Percentiles rank a stretch among this genome's conserved stretches.
Conservation (phyloP, 2,329 filamentous ascomycete species). For the Bertia moriformis region DNA sequence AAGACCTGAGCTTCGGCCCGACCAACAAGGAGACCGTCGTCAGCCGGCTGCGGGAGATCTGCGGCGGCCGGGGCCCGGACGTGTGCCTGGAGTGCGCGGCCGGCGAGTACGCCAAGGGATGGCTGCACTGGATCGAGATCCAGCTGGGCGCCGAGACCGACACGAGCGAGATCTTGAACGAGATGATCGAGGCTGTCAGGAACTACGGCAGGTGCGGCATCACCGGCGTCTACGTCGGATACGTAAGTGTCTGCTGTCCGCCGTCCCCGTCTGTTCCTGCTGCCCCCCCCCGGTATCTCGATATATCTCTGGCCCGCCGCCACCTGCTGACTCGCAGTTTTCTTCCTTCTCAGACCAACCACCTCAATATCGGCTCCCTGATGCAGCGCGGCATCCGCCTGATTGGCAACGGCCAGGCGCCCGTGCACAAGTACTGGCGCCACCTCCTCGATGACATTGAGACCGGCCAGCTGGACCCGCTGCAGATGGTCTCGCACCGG, state of each 20-base stretch:
- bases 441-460: conserved; percentile 57
- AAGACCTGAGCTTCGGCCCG: conserved; percentile 49
- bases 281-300: too few relatives aligned
- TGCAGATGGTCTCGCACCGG: conserved; percentile 71
- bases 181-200: conserved; percentile 62
- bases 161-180: conserved; percentile 66
- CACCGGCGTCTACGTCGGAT: conserved; percentile 55
- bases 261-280: too few relatives aligned
- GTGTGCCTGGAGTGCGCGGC: conserved; percentile 55
- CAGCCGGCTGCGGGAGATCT: conserved; percentile 49
- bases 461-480: conserved; percentile 54
- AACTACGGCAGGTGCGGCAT: conserved; percentile 64
- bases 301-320: too few relatives aligned
- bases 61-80: conserved; percentile 59
- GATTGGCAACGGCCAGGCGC: conserved; percentile 51
- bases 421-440: conserved; percentile 75
- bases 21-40: conserved; percentile 47
- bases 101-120: conserved; percentile 46
- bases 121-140: conserved; percentile 43
- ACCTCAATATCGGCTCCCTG: conserved; percentile 69
- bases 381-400: conserved; percentile 80
- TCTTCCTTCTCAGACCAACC: conserved; percentile 48
- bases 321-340: too few relatives aligned
- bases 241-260: conserved; percentile 31
- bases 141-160: conserved; percentile 63